A percentile compares a stretch with the other conserved stretches of the same genome.
These are phyloP conservation scores for Saccharomycopsis fermentans DNA, from an alignment of 805 yeast species.

Conservation along the genomic window DNA sequence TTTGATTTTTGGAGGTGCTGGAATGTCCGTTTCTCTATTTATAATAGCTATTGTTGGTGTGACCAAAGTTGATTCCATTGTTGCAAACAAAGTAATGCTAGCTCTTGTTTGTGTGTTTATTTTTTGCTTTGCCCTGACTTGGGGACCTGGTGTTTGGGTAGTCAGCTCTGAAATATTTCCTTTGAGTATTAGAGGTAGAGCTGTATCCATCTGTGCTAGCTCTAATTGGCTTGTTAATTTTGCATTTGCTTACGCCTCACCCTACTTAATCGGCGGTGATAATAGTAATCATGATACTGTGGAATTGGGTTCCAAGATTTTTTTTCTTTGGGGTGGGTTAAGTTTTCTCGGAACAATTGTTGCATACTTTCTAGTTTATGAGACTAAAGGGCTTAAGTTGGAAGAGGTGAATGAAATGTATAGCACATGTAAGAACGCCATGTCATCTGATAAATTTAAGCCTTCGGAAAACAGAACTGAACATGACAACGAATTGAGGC, in stretches of 20 bases:
- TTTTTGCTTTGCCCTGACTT: slow-evolving; percentile 67
- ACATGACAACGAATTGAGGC: not conserved
- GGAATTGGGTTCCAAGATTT: slow-evolving; percentile 59
- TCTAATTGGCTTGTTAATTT: slow-evolving; percentile 77
- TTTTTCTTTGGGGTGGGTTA: slow-evolving; percentile 72
- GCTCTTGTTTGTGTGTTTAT: slow-evolving; percentile 64
- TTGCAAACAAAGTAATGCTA: slow-evolving; percentile 45
- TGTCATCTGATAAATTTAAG: slow-evolving; percentile 9
- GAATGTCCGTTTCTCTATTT: slow-evolving; percentile 61
- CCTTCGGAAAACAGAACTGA: not conserved
- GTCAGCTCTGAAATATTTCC: slow-evolving; percentile 57
- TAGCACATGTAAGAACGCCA: slow-evolving; percentile 37
- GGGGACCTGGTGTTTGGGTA: slow-evolving; percentile 83
- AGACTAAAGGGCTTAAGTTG: slow-evolving; percentile 68
- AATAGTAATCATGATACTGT: slow-evolving; percentile 40
- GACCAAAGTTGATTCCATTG: slow-evolving; percentile 30
- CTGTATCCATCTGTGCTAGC: slow-evolving; percentile 66
- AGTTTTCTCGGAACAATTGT: slow-evolving; percentile 50
- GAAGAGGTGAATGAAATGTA: slow-evolving; percentile 78
- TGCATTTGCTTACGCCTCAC: slow-evolving; percentile 63
- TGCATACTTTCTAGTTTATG: slow-evolving; percentile 61
- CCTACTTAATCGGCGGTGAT: slow-evolving; percentile 63
- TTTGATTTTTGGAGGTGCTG: slow-evolving; percentile 59
- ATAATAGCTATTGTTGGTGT: slow-evolving; percentile 58
- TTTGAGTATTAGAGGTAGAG: slow-evolving; percentile 64